Conservation (phyloP, 805 yeast species). For the Nakazawaea wyomingensis region DNA sequence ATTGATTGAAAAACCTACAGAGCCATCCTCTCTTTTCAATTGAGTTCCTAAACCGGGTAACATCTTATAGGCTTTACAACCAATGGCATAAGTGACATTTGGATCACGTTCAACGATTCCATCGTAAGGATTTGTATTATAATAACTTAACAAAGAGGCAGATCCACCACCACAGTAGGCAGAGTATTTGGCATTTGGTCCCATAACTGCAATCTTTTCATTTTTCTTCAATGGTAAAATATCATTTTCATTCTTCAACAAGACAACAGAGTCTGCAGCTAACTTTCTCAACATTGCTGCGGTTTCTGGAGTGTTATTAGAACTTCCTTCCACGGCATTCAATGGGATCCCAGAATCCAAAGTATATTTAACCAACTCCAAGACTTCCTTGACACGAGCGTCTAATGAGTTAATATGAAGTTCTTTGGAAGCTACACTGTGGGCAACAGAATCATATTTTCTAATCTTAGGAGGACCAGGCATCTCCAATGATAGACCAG, state of each 20-base stretch:
- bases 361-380: slow-evolving; percentile 41
- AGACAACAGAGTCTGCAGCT: slow-evolving; percentile 51
- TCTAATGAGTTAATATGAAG: slow-evolving; percentile 37
- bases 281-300: slow-evolving; percentile 34
- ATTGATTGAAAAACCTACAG: slow-evolving; percentile 9
- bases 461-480: slow-evolving; percentile 39
- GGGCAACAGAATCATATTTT: slow-evolving; percentile 30
- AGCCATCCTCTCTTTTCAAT: slow-evolving; percentile 9
- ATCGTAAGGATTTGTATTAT: slow-evolving; percentile 43
- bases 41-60: slow-evolving; percentile 18
- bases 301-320: slow-evolving; percentile 45
- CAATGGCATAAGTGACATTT: slow-evolving; percentile 17
- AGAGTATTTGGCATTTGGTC: slow-evolving; percentile 51
- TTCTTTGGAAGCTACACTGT: slow-evolving; percentile 37
- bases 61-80: slow-evolving; percentile 18
- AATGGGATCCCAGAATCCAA: slow-evolving; percentile 33
- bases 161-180: slow-evolving; percentile 61
- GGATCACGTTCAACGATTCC: slow-evolving; percentile 30
- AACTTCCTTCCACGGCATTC: slow-evolving; percentile 30
- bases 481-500: slow-evolving; percentile 41
- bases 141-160: slow-evolving; percentile 45
- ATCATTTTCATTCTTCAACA: slow-evolving; percentile 47
- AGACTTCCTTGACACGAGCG: slow-evolving; percentile 41
- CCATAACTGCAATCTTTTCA: slow-evolving; percentile 45
- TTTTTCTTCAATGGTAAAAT: slow-evolving; percentile 41